Conservation (phyloP, 495 filamentous ascomycete genomes). For the Cenococcum geophilum region DNA sequence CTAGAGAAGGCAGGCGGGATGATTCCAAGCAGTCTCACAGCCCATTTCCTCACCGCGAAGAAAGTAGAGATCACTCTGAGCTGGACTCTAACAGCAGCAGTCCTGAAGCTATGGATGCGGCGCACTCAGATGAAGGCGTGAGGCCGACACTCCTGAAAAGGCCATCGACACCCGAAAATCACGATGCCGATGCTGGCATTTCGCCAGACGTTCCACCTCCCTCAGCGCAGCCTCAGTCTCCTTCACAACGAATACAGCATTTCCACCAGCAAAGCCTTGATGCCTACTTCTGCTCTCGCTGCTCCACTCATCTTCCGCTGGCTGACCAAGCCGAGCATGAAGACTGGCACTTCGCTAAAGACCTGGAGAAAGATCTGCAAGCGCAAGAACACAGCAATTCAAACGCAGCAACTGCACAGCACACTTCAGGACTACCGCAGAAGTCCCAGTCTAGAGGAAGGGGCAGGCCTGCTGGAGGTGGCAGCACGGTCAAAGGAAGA, state of each 20-base stretch:
- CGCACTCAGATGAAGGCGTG: too few species aligned
- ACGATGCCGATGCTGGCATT: constrained; percentile 3
- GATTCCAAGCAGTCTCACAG: not conserved
- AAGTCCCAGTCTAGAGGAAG: constrained; percentile 19
- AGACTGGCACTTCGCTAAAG: constrained; percentile 95
- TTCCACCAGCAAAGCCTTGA: constrained; percentile 39
- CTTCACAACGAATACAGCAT: not conserved
- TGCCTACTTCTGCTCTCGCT: constrained; percentile 59
- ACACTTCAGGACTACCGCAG: constrained; percentile 7
- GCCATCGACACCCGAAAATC: constrained; percentile 6
- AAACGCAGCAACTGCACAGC: not conserved
- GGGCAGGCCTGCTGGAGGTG: constrained; percentile 22
- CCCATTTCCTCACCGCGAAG: not conserved
- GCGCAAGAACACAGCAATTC: constrained; percentile 44
- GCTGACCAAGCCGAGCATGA: constrained; percentile 67
- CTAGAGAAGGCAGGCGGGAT: not conserved
- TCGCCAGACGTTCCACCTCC: constrained; percentile 16
- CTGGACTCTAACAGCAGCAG: too few species aligned
- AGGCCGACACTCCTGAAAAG: not conserved
- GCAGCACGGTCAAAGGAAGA: not conserved
- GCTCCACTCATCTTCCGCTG: constrained; percentile 52
- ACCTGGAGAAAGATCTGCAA: constrained; percentile 72
- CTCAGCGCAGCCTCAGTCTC: constrained; percentile 22
- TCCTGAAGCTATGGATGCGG: too few species aligned
- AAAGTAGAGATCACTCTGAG: not conserved